Conservation (phyloP, 306 rosid genomes). For the Sicyos edulis region DNA sequence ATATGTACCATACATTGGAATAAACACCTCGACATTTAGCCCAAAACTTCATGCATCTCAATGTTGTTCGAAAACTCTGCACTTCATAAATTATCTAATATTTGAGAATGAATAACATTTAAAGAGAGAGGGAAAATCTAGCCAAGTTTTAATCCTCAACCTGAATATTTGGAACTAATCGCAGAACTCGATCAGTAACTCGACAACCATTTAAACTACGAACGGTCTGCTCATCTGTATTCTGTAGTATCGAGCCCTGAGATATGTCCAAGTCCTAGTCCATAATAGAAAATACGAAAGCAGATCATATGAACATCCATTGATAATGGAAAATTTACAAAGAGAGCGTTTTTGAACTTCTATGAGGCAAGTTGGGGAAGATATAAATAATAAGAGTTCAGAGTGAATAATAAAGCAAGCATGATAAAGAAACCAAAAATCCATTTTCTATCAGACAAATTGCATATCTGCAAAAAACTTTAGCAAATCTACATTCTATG, state of each 20-base stretch:
- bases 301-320: conserved; percentile 18
- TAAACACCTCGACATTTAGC: conserved; percentile 95
- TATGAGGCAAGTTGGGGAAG: not conserved
- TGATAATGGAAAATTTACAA: conserved; percentile 15
- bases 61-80: conserved; percentile 87
- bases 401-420: not conserved
- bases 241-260: conserved; percentile 74
- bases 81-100: conserved; percentile 29
- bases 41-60: conserved; percentile 96
- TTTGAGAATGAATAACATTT: conserved; percentile 20
- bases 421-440: not conserved
- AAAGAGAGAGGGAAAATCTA: not conserved
- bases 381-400: not conserved
- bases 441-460: not conserved
- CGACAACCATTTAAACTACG: conserved; percentile 96
- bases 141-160: conserved; percentile 29
- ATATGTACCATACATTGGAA: conserved; percentile 63
- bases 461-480: not conserved
- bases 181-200: conserved; percentile 89
- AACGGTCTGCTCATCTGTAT: conserved; percentile 93
- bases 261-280: conserved; percentile 89
- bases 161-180: conserved; percentile 95
- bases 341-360: not conserved
- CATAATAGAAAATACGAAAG: conserved; percentile 15
- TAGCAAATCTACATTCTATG: not conserved